A percentile compares a stretch with the other conserved stretches of the same genome.
Evolutionary conservation across 2,329 filamentous ascomycete species (phyloP).

Genomic region (Diaporthe destruens): DNA sequence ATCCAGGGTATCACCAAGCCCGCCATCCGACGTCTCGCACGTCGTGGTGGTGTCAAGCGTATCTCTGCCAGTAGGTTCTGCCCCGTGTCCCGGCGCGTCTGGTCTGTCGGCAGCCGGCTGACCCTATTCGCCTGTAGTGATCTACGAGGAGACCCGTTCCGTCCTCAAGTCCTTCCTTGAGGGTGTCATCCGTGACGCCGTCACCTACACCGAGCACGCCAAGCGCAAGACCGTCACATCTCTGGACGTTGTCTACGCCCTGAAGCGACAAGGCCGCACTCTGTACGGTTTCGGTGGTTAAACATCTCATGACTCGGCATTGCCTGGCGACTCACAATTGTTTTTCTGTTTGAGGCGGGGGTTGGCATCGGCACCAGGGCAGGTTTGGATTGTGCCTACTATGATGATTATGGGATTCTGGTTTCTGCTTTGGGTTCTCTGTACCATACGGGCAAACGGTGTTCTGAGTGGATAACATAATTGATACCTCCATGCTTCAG

Average conservation of each 20-base stretch:
- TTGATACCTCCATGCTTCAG: constrained; percentile 43
- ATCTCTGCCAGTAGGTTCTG: constrained; percentile 86
- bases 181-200: constrained; percentile 82
- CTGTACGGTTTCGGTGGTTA: constrained; percentile 94
- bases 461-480: constrained; percentile 48
- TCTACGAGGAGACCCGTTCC: constrained; percentile 86
- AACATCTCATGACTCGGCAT: constrained; percentile 49
- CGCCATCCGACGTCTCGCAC: constrained; percentile 96
- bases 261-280: constrained; percentile 79
- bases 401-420: constrained; percentile 48
- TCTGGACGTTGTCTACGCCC: constrained; percentile 75
- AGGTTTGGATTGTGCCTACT: constrained; percentile 46
- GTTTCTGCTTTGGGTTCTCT: constrained; percentile 46
- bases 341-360: constrained; percentile 40
- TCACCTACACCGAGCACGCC: constrained; percentile 86
- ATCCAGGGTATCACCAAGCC: constrained; percentile 99
- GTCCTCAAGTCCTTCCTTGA: constrained; percentile 88
- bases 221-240: constrained; percentile 85
- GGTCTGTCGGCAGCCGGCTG: constrained; percentile 21
- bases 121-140: constrained; percentile 63
- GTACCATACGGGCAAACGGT: constrained; percentile 46
- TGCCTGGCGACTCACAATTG: constrained; percentile 43
- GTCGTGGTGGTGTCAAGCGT: constrained; percentile 99
- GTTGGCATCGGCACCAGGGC: constrained; percentile 41
- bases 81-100: not conserved